Percentiles rank a stretch among this genome's conserved stretches.
Conservation (phyloP, 768 basidiomycete genomes). For the Auriscalpium vulgare region DNA sequence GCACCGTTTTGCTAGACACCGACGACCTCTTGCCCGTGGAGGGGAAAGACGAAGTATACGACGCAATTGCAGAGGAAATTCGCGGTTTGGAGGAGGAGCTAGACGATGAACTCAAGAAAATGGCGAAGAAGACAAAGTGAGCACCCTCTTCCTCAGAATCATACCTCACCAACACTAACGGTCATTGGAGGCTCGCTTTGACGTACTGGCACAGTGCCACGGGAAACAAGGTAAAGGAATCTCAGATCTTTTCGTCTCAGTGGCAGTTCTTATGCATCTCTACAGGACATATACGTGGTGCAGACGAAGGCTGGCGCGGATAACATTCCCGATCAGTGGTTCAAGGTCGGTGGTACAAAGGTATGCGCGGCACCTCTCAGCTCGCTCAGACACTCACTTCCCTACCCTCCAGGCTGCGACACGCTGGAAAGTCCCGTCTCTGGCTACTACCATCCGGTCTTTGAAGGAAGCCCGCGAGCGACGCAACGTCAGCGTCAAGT, state of each 20-base stretch:
- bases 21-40: conserved; percentile 70
- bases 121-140: conserved; percentile 65
- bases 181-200: conserved; percentile 37
- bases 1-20: conserved; percentile 30
- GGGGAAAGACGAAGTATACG: conserved; percentile 86
- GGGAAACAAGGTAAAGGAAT: conserved; percentile 62
- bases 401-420: conserved; percentile 43
- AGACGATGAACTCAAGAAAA: conserved; percentile 54
- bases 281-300: conserved; percentile 84
- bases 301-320: conserved; percentile 57
- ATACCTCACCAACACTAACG: not conserved
- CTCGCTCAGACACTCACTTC: not conserved
- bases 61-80: conserved; percentile 69
- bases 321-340: conserved; percentile 78
- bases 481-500: conserved; percentile 68
- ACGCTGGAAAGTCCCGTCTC: conserved; percentile 72
- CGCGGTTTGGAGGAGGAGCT: conserved; percentile 60
- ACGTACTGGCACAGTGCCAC: conserved; percentile 70
- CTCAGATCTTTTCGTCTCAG: not conserved
- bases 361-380: conserved; percentile 28
- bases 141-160: conserved; percentile 7
- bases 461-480: conserved; percentile 94
- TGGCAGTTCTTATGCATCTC: not conserved
- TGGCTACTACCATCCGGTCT: conserved; percentile 62
- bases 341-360: conserved; percentile 73